Conservation (phyloP, 345 rosid genomes). For the Conringia planisiliqua region DNA sequence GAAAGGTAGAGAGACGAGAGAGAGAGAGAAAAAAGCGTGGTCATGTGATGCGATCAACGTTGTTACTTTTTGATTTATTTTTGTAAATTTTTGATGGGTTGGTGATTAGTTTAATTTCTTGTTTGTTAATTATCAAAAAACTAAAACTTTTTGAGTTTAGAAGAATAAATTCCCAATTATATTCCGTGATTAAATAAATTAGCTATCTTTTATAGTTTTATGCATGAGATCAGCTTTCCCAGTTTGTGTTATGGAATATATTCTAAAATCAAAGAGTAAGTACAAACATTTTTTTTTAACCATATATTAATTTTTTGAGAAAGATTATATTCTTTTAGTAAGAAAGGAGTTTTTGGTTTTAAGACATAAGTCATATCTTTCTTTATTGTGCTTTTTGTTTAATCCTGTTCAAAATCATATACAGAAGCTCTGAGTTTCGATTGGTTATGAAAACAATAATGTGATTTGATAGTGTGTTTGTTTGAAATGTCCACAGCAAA, state of each 20-base stretch:
- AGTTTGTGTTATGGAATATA: constrained; percentile 27
- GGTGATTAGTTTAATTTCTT: constrained; percentile 28
- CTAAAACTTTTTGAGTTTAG: not conserved
- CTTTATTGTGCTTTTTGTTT: not conserved
- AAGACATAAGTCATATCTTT: not conserved
- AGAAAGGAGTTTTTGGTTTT: not conserved
- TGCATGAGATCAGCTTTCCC: constrained; percentile 16
- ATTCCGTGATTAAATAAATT: not conserved
- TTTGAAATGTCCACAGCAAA: not conserved
- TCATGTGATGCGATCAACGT: constrained; percentile 32
- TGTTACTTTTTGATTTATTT: not conserved
- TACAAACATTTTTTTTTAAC: not conserved
- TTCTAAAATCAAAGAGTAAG: constrained; percentile 21
- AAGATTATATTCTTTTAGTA: constrained; percentile 1
- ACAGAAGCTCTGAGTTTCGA: not conserved
- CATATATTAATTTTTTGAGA: not conserved
- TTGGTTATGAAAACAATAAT: too few relatives aligned
- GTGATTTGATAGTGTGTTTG: not conserved
- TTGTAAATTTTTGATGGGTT: constrained; percentile 12
- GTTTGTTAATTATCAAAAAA: not conserved
- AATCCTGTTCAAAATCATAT: not conserved
- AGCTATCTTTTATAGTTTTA: not conserved
- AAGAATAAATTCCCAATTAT: not conserved
- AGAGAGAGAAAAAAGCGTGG: not conserved
- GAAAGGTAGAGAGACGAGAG: not conserved